Conservation (phyloP, 2,329 filamentous ascomycete species). For the Claviceps sorghi region DNA sequence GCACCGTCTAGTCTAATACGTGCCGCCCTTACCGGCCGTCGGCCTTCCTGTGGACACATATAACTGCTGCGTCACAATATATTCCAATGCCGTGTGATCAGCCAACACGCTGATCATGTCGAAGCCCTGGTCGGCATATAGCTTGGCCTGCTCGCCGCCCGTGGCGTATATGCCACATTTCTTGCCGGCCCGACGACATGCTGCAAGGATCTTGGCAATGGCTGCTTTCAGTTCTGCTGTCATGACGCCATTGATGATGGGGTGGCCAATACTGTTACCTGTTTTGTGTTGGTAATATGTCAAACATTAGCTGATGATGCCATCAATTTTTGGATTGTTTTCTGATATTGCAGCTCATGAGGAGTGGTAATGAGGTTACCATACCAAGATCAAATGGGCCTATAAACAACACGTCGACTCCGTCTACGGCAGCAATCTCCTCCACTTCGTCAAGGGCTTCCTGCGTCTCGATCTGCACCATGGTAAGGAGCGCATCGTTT, state of each 20-base stretch:
- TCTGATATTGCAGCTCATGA: not conserved
- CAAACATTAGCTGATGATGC: not conserved
- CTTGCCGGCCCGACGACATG: conserved; percentile 47
- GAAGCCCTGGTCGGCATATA: conserved; percentile 41
- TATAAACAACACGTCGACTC: conserved; percentile 49
- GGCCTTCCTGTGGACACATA: conserved; percentile 29
- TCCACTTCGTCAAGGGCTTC: conserved; percentile 47
- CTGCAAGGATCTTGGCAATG: conserved; percentile 41
- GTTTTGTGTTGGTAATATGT: conserved; percentile 6
- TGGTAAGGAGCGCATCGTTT: conserved; percentile 40
- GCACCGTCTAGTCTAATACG: conserved; percentile 21
- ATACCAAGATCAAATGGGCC: conserved; percentile 50
- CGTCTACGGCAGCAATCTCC: conserved; percentile 44
- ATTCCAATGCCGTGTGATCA: conserved; percentile 38
- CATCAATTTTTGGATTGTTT: not conserved
- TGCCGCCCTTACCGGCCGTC: conserved; percentile 22
- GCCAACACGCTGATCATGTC: conserved; percentile 47
- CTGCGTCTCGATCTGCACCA: conserved; percentile 54
- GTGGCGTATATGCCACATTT: conserved; percentile 48
- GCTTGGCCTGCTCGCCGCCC: conserved; percentile 38
- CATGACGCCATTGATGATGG: conserved; percentile 46
- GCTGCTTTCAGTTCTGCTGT: conserved; percentile 43
- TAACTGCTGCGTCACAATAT: conserved; percentile 28
- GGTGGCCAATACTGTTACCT: conserved; percentile 46
- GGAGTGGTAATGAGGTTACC: not conserved